Evolutionary conservation across 495 filamentous ascomycete genomes (phyloP), one percentile per base, ranked within the genome.

Genomic region (Penicillium argentinense): DNA sequence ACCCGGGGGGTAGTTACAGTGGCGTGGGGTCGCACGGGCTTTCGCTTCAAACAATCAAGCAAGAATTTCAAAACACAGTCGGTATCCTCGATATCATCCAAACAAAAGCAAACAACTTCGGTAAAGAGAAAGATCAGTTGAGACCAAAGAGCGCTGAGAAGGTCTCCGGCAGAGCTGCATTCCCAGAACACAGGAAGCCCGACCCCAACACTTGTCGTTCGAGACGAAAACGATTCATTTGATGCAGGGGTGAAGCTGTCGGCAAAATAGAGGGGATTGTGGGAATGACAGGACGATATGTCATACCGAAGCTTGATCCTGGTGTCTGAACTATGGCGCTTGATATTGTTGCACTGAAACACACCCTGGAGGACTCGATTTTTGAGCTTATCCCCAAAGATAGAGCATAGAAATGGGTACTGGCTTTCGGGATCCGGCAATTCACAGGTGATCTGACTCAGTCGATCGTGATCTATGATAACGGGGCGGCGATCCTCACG

Each of bases 271-370:
- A 17, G 45, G n/a, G n/a, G n/a, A n/a, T n/a, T n/a, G n/a, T n/a
- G n/a, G n/a, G n/a, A n/a, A n/a, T n/a, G n/a, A n/a, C n/a, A n/a
- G n/a, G n/a, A n/a, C n/a, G n/a, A n/a, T n/a, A 42, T 39, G 33
- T 64, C 42, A 11, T 36, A 47, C 48, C 55, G 40, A 6, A 64
- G 44, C n/a, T 43, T 21, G 28, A 64, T 51, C 6, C 22, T 23
- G 0, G 43, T 26, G 13, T 47, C 9, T 2, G 39, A 45, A 9
- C n/a, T 4, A 33, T 53, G 37, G 25, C 45, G 45, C 33, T 47
- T 60, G 19, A 64, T 58, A 45, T 58, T 59, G 25, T 64, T 64
- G 9, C 41, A n/a, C 18, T 46, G 43, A 32, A 47, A 64, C 0
- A 61, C n/a, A 21, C 26, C 19, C 32, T 59, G 49, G 17, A 64